Conservation (phyloP, 345 rosid species). For the Lepidium sativum region DNA sequence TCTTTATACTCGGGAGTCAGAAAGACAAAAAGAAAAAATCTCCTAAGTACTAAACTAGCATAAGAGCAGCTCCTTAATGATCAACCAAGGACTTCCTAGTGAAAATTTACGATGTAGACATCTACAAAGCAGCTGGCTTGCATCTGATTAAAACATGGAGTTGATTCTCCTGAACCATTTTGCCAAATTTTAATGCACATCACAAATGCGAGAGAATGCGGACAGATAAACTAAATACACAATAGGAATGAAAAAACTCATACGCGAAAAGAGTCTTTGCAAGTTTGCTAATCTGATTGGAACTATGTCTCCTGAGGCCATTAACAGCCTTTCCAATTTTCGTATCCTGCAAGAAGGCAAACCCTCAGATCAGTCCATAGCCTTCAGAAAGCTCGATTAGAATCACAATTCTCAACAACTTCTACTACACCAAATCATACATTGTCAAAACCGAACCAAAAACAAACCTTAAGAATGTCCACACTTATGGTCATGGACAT, state of each 20-base stretch:
- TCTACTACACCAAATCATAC: background rate
- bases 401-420: background rate
- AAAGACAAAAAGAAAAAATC: background rate
- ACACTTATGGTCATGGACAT: conserved; percentile 60
- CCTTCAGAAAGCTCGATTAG: background rate
- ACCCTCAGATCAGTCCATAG: background rate
- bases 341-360: conserved; percentile 49
- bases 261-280: conserved; percentile 59
- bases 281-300: conserved; percentile 45
- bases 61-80: background rate
- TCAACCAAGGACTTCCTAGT: background rate
- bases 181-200: background rate
- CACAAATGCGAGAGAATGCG: background rate
- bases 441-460: background rate
- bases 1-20: conserved; percentile 4
- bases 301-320: conserved; percentile 57
- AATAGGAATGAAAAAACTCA: conserved; percentile 7
- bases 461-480: conserved; percentile 58
- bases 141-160: background rate
- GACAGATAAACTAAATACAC: background rate
- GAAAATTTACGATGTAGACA: background rate
- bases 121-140: background rate
- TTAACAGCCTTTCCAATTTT: conserved; percentile 83
- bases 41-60: background rate
- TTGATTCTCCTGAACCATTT: background rate